Conservation (phyloP, 1,139 yeast species). For the Geotrichum phurueaensis region DNA sequence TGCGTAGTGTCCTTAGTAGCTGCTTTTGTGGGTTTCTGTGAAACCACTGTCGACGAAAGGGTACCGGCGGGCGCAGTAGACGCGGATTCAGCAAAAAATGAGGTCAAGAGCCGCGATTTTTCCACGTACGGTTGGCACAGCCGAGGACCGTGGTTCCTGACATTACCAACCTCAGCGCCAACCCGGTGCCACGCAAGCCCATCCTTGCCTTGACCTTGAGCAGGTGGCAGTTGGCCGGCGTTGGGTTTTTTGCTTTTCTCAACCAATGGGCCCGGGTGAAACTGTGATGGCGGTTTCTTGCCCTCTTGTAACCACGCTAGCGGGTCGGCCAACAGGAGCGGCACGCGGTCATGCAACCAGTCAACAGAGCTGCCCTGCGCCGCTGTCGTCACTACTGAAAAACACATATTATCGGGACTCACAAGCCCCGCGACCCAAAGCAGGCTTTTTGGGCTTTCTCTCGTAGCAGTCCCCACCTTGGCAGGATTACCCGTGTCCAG, state of each 20-base stretch:
- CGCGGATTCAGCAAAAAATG: slow-evolving; percentile 19
- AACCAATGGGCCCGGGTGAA: slow-evolving; percentile 24
- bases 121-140: slow-evolving; percentile 38
- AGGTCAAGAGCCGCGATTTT: slow-evolving; percentile 22
- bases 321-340: slow-evolving; percentile 38
- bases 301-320: background rate
- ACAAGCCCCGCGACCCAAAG: slow-evolving; percentile 70
- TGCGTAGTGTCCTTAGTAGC: slow-evolving; percentile 1
- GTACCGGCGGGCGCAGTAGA: background rate
- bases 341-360: slow-evolving; percentile 77
- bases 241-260: background rate
- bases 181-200: slow-evolving; percentile 52
- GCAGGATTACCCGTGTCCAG: background rate
- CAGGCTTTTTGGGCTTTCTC: slow-evolving; percentile 26
- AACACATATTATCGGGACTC: slow-evolving; percentile 43
- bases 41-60: background rate
- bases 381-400: slow-evolving; percentile 67
- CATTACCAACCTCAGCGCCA: slow-evolving; percentile 58
- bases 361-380: slow-evolving; percentile 50
- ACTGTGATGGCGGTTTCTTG: background rate
- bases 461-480: background rate
- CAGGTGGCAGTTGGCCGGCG: background rate
- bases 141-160: slow-evolving; percentile 44
- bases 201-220: background rate
- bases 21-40: slow-evolving; percentile 6